These are phyloP conservation scores for Apiospora arundinis DNA, from an alignment of 2,329 filamentous ascomycete species.

Conservation along the genomic window DNA sequence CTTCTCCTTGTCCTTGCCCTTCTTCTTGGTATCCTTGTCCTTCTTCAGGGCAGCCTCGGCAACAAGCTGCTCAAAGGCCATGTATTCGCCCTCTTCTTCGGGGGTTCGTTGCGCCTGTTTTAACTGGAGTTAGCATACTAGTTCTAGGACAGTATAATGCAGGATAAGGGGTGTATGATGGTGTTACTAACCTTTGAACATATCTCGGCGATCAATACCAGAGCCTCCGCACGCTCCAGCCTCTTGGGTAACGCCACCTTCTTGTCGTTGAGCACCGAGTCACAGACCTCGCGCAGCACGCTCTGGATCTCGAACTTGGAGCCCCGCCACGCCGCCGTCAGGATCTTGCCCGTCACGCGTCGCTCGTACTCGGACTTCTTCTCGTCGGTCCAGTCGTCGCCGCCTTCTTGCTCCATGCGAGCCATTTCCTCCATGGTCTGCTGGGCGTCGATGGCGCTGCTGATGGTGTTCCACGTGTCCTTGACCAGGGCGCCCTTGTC, in stretches of 20 bases:
- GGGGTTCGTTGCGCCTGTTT: conserved; percentile 86
- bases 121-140: conserved; percentile 9
- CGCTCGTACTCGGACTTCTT: conserved; percentile 95
- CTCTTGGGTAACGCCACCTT: conserved; percentile 84
- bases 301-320: conserved; percentile 98
- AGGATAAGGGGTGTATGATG: not conserved
- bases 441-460: conserved; percentile 93
- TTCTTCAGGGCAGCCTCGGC: conserved; percentile 97
- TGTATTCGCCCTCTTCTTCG: conserved; percentile 97
- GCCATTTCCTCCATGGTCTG: conserved; percentile 99
- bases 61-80: conserved; percentile 98
- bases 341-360: conserved; percentile 94
- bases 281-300: conserved; percentile 92
- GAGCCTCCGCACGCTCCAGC: conserved; percentile 86
- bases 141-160: not conserved
- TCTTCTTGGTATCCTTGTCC: conserved; percentile 79
- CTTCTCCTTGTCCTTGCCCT: conserved; percentile 62
- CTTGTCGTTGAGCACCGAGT: conserved; percentile 80
- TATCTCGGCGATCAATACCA: conserved; percentile 88
- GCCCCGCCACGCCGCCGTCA: conserved; percentile 94
- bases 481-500: conserved; percentile 97
- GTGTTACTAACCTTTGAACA: conserved; percentile 75
- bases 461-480: conserved; percentile 98
- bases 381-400: conserved; percentile 98
- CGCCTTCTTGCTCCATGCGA: conserved; percentile 90